Conservation (phyloP, 331 rosid species). For the Ulmus americana region DNA sequence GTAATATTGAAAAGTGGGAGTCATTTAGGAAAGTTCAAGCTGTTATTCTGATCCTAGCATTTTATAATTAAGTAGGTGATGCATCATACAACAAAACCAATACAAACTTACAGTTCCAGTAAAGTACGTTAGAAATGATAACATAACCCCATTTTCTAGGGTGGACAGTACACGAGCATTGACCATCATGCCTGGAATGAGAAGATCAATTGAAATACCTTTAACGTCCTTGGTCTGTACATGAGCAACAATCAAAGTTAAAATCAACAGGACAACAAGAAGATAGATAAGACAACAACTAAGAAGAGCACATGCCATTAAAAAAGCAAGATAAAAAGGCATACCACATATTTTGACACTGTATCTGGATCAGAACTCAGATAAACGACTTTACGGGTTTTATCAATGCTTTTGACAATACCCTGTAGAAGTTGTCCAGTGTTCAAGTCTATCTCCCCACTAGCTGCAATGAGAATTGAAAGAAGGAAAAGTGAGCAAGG, state of each 20-base stretch:
- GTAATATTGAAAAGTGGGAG: slow-evolving; percentile 19
- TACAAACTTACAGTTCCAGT: slow-evolving; percentile 82
- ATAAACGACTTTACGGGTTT: slow-evolving; percentile 67
- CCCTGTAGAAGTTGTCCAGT: slow-evolving; percentile 74
- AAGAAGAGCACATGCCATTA: background rate
- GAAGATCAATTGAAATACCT: slow-evolving; percentile 87
- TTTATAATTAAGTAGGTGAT: slow-evolving; percentile 6
- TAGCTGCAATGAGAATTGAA: slow-evolving; percentile 36
- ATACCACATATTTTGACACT: slow-evolving; percentile 73
- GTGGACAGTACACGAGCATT: slow-evolving; percentile 71
- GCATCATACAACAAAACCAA: slow-evolving; percentile 7
- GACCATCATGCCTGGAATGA: slow-evolving; percentile 93
- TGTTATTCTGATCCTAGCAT: slow-evolving; percentile 18
- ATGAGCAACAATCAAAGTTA: slow-evolving; percentile 18
- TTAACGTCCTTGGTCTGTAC: slow-evolving; percentile 76
- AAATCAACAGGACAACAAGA: slow-evolving; percentile 15
- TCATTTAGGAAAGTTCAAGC: background rate
- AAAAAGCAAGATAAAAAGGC: slow-evolving; percentile 15
- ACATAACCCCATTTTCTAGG: slow-evolving; percentile 87
- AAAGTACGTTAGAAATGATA: slow-evolving; percentile 86
- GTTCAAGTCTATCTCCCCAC: slow-evolving; percentile 34
- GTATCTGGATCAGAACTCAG: slow-evolving; percentile 56
- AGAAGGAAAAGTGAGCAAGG: slow-evolving; percentile 11
- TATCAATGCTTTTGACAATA: slow-evolving; percentile 68
- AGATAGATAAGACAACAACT: slow-evolving; percentile 12